Base-by-base conservation (phyloP, 2,329 filamentous ascomycete genomes). In the Colletotrichum cordylinicola region DNA sequence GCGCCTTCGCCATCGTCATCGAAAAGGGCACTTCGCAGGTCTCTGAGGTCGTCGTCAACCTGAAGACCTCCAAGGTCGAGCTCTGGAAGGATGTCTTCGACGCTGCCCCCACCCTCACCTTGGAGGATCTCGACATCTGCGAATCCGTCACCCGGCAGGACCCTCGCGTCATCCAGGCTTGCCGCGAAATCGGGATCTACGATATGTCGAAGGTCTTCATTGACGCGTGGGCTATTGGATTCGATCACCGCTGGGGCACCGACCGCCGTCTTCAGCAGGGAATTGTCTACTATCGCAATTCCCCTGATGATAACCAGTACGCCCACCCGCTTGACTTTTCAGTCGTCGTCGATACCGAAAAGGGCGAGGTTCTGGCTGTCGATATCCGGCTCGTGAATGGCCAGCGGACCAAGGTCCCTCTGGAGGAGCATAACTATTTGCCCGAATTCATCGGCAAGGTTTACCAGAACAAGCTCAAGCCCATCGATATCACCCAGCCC, bases 191-290 rank as follows among this genome's bases (percentile, higher is more conserved):
- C 77, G 94, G 94, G 24, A 95, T 96, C 78, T 88, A 92, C 79
- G 94, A 96, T 79, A 96, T 96, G 94, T 86, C 94, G 84, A 95
- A 96, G 85, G 93, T 96, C 48, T 96, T 94, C 84, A 93, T 94
- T 83, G 94, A 96, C 83, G 94, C 93, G 55, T 96, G 94, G 94
- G 95, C 94, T 2, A 95, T 96, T 83, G 94, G 94, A 35, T 94
- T 94, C 78, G 94, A 96, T 79, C 91, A 94, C 82, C 92, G 94
- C 62, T 96, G 95, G 83, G 94, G 94, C 67, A 94, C 87, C 70
- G 88, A 89, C 69, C 88, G 94, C 48, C 91, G 94, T 74, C 89
- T 96, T 10, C 94, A 96, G 84, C 94, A 96, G 86, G 94, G 94
- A 13, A 86, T 96, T 33, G 95, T 95, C 89, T 96, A 96, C 86